Evolutionary conservation across 495 filamentous ascomycete genomes (phyloP).

Genomic region (Corynascus novoguineensis): DNA sequence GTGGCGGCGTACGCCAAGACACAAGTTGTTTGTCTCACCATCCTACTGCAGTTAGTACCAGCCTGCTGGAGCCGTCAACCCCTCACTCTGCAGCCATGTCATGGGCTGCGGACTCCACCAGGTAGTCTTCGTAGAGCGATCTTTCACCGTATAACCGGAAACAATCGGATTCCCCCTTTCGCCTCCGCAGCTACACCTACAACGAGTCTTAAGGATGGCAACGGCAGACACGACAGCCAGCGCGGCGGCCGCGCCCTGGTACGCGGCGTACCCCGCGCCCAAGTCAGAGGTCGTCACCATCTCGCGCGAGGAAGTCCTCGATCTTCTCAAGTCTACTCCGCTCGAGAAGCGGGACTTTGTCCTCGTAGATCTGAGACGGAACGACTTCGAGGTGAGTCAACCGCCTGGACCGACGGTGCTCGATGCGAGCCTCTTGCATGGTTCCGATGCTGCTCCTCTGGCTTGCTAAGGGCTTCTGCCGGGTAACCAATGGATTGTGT

Average conservation of each 20-base stretch:
- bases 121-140: no score
- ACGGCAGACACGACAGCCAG: background rate
- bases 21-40: no score
- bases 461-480: no score
- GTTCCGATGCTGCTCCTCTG: no score
- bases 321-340: conserved; percentile 18
- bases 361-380: conserved; percentile 58
- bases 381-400: conserved; percentile 53
- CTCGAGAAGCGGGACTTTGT: conserved; percentile 47
- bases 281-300: conserved; percentile 22
- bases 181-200: background rate
- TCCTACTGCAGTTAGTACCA: no score
- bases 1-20: no score
- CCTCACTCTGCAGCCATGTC: background rate
- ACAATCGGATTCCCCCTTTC: background rate
- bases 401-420: background rate
- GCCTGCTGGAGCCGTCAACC: no score
- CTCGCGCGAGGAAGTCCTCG: conserved; percentile 27
- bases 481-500: no score
- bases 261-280: conserved; percentile 28
- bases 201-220: background rate
- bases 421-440: no score
- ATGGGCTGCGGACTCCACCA: no score
- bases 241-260: conserved; percentile 19
- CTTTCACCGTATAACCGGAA: background rate